These are phyloP conservation scores for Paramecium sonneborni DNA, from an alignment of 73 alveolate species.

Conservation along the genomic window DNA sequence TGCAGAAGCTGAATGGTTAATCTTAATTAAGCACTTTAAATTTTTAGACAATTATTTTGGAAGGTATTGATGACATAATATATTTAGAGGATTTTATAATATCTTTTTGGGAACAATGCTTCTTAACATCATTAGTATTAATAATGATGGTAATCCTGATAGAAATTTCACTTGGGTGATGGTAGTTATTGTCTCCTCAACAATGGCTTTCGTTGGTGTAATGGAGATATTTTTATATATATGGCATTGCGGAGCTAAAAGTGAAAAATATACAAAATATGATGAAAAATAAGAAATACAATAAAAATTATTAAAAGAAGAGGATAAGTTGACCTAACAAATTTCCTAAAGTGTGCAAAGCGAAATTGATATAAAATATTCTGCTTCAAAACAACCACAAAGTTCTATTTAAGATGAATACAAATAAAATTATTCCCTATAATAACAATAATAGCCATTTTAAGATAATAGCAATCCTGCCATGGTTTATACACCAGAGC, in stretches of 20 bases:
- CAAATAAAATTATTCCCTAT: background rate
- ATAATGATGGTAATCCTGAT: background rate
- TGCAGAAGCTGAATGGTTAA: constrained; percentile 51
- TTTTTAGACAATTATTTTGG: constrained; percentile 45
- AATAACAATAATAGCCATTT: background rate
- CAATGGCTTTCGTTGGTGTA: constrained; percentile 6
- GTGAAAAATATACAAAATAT: constrained; percentile 28
- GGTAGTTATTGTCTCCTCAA: background rate
- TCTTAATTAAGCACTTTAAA: constrained; percentile 8
- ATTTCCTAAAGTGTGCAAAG: background rate
- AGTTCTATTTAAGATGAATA: background rate
- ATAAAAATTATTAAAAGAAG: background rate
- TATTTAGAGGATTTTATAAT: constrained; percentile 3
- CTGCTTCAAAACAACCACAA: background rate
- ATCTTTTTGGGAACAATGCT: constrained; percentile 43
- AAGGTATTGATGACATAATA: background rate
- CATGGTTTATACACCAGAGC: background rate
- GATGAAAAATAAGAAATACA: background rate
- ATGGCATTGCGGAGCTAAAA: constrained; percentile 20
- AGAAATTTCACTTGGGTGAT: background rate
- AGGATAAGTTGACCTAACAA: background rate
- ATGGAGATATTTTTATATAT: constrained; percentile 23
- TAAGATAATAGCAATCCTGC: background rate
- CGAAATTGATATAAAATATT: background rate
- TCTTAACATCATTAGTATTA: background rate